These are phyloP conservation scores for Mycena maculata DNA, from an alignment of 768 basidiomycete species.

Conservation along the genomic window DNA sequence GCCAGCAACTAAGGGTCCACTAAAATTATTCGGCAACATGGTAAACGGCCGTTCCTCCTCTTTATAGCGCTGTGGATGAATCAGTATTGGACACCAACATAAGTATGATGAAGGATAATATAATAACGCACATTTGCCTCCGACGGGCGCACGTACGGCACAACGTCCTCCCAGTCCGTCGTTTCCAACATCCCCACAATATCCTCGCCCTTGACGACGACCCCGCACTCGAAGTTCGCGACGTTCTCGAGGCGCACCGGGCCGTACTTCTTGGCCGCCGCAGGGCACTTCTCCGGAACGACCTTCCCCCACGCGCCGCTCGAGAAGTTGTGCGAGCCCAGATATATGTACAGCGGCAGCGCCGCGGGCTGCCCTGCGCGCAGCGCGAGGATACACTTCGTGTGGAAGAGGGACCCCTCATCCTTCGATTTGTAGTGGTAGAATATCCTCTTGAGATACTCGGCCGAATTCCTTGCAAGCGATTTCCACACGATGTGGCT, in stretches of 20 bases:
- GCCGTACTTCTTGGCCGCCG: not conserved
- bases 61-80: too few relatives aligned
- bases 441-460: not conserved
- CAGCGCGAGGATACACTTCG: conserved; percentile 13
- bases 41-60: too few relatives aligned
- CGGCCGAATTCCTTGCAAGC: not conserved
- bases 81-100: too few relatives aligned
- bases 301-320: conserved; percentile 6
- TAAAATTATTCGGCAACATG: too few relatives aligned
- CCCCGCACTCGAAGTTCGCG: conserved; percentile 14
- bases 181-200: conserved; percentile 22
- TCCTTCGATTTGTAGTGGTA: conserved; percentile 17
- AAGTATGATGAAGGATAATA: too few relatives aligned
- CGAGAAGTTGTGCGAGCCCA: conserved; percentile 22
- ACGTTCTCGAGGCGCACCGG: not conserved
- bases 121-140: conserved; percentile 6
- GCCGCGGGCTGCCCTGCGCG: not conserved
- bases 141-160: conserved; percentile 15
- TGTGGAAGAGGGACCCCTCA: not conserved
- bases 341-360: conserved; percentile 7
- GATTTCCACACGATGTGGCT: not conserved
- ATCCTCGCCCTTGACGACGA: not conserved
- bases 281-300: not conserved
- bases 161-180: conserved; percentile 14
- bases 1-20: too few relatives aligned